Conservation (phyloP, 352 stramenopile genomes). For the Plasmopara viticola region DNA sequence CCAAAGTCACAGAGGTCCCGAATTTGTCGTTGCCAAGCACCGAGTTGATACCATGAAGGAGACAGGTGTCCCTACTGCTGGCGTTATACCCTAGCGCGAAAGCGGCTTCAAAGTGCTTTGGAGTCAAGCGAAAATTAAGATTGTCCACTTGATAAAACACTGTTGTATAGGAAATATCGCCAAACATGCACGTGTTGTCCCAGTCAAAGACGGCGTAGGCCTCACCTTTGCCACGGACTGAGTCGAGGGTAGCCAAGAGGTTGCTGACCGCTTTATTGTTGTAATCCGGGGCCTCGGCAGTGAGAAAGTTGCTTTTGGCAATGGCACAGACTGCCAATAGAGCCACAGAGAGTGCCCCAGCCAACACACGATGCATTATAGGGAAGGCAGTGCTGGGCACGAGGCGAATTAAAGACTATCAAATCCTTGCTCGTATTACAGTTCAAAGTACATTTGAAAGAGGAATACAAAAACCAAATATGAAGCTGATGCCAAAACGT, state of each 20-base stretch:
- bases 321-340: slow-evolving; percentile 11
- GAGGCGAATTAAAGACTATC: too few relatives aligned
- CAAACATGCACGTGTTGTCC: slow-evolving; percentile 66
- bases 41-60: slow-evolving; percentile 36
- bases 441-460: too few relatives aligned
- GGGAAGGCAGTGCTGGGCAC: too few relatives aligned
- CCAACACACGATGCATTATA: slow-evolving; percentile 7
- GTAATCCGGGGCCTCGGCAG: slow-evolving; percentile 46
- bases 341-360: slow-evolving; percentile 13
- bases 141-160: slow-evolving; percentile 54
- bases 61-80: slow-evolving; percentile 39
- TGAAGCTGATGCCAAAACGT: too few relatives aligned
- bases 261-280: slow-evolving; percentile 46
- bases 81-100: slow-evolving; percentile 52
- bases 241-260: slow-evolving; percentile 31
- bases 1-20: slow-evolving; percentile 38
- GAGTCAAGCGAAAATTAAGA: slow-evolving; percentile 43
- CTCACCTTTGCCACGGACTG: slow-evolving; percentile 29
- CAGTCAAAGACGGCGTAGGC: slow-evolving; percentile 54
- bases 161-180: slow-evolving; percentile 62
- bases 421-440: too few relatives aligned
- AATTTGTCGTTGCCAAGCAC: slow-evolving; percentile 38
- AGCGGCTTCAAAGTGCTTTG: slow-evolving; percentile 32
- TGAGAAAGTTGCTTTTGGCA: slow-evolving; percentile 6
- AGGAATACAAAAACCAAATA: too few relatives aligned